These are phyloP conservation scores for Sphaceloma murrayae DNA, from an alignment of 2,329 filamentous ascomycete species.

Conservation along the genomic window DNA sequence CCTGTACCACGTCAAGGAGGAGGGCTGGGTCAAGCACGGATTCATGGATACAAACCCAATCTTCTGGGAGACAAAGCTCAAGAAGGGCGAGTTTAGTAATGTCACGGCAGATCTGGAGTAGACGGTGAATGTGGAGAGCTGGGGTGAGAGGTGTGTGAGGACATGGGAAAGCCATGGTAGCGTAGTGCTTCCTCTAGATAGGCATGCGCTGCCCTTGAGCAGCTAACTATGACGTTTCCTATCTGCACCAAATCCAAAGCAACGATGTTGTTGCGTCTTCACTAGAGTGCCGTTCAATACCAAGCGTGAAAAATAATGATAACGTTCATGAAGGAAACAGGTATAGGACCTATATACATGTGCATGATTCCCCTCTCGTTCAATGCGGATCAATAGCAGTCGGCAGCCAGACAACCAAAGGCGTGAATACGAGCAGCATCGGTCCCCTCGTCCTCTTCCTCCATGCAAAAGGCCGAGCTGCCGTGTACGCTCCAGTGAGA, in stretches of 20 bases:
- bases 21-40: constrained; percentile 97
- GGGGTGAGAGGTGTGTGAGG: not conserved
- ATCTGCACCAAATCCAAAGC: too few species aligned
- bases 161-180: too few species aligned
- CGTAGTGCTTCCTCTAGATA: too few species aligned
- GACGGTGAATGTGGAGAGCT: too few species aligned
- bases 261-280: too few species aligned
- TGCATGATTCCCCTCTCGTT: too few species aligned
- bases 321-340: not conserved
- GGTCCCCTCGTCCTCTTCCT: not conserved
- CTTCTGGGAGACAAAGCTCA: constrained; percentile 98
- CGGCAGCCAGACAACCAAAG: constrained; percentile 5
- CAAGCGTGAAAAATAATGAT: too few species aligned
- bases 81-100: constrained; percentile 97
- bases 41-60: constrained; percentile 98
- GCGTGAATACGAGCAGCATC: constrained; percentile 8
- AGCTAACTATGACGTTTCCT: too few species aligned
- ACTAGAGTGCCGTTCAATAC: too few species aligned
- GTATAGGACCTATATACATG: constrained; percentile 14
- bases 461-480: too few species aligned
- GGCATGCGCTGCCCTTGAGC: not conserved
- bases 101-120: constrained; percentile 70
- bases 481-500: not conserved
- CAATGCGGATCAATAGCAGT: too few species aligned
- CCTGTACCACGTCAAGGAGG: constrained; percentile 97